Evolutionary conservation across 768 basidiomycete genomes (phyloP).

Genomic region (Boletus sensibilis): DNA sequence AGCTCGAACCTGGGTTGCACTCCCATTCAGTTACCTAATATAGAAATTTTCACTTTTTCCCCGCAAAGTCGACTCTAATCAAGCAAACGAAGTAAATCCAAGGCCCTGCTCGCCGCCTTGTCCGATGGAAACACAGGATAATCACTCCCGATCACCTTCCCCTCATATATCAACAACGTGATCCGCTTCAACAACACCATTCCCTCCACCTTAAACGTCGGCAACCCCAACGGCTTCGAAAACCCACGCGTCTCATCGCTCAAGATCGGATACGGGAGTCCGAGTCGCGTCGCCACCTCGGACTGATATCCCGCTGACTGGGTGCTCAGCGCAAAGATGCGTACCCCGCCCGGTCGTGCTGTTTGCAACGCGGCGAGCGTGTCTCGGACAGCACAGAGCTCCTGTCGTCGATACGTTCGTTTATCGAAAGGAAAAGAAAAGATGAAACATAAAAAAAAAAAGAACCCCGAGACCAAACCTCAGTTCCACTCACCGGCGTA

Average conservation of each 20-base stretch:
- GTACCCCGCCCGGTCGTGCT: background rate
- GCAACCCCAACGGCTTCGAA: constrained; percentile 12
- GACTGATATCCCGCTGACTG: constrained; percentile 18
- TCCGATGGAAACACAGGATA: constrained; percentile 26
- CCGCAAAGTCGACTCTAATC: background rate
- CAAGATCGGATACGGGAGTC: constrained; percentile 21
- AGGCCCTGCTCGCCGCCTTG: constrained; percentile 14
- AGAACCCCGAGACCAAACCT: background rate
- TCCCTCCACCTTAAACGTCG: constrained; percentile 20
- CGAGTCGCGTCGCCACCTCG: constrained; percentile 17
- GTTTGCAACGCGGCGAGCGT: constrained; percentile 4
- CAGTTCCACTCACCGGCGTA: constrained; percentile 18
- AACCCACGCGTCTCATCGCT: constrained; percentile 16
- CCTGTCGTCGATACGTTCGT: constrained; percentile 6
- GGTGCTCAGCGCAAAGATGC: constrained; percentile 21
- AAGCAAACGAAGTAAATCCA: background rate
- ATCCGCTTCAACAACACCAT: constrained; percentile 22
- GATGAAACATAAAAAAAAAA: background rate
- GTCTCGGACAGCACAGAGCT: constrained; percentile 20
- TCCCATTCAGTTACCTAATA: constrained; percentile 1
- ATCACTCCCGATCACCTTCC: constrained; percentile 11
- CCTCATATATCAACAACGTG: constrained; percentile 15
- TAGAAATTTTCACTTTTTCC: background rate
- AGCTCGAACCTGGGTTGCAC: background rate
- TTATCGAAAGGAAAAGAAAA: no score